Evolutionary conservation across 106 monocot genomes (phyloP).

Genomic region (Posidonia australis): DNA sequence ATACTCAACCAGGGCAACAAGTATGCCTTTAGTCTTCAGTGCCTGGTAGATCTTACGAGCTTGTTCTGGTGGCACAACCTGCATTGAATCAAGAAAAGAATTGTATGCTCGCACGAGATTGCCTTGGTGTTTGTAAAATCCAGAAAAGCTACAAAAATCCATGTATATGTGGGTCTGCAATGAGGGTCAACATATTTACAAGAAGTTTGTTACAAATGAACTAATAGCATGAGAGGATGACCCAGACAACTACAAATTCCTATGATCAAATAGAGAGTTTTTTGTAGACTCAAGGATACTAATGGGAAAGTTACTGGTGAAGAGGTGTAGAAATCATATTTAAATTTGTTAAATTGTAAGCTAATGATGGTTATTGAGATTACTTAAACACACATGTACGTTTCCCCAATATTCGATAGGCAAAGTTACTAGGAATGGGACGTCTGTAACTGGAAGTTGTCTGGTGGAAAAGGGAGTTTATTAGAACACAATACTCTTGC

Average conservation of each 20-base stretch:
- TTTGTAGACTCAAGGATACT: background rate
- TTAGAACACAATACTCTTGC: too few relatives aligned
- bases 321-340: too few relatives aligned
- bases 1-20: constrained; percentile 78
- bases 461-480: too few relatives aligned
- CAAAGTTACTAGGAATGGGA: too few relatives aligned
- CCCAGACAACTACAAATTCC: too few relatives aligned
- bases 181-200: background rate
- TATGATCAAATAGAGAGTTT: background rate
- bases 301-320: too few relatives aligned
- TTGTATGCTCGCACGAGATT: background rate
- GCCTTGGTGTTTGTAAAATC: background rate
- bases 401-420: too few relatives aligned
- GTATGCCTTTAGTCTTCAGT: constrained; percentile 67
- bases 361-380: too few relatives aligned
- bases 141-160: background rate
- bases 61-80: constrained; percentile 86
- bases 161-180: background rate
- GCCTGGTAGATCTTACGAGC: constrained; percentile 66
- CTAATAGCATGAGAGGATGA: background rate
- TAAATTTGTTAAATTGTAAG: too few relatives aligned
- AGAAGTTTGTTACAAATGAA: background rate
- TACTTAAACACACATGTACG: too few relatives aligned
- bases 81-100: constrained; percentile 4
- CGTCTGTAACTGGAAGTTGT: too few relatives aligned